These are phyloP conservation scores for Symbiodinium pilosum DNA, from an alignment of 73 alveolate species.

Conservation along the genomic window DNA sequence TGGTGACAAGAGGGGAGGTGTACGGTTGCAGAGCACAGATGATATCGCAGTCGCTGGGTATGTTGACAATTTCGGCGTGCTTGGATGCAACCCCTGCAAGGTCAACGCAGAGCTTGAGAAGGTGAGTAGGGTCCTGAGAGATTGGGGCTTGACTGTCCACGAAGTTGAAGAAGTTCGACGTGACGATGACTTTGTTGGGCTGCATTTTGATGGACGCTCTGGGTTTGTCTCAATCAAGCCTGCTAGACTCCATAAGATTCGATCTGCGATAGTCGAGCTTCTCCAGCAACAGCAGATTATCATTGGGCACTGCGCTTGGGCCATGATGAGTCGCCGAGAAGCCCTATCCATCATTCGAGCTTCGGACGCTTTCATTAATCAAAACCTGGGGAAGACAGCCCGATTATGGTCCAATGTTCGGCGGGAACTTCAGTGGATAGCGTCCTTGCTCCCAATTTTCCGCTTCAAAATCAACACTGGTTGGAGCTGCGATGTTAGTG, in stretches of 20 bases:
- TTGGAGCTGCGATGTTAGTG: not conserved
- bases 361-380: not conserved
- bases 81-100: not conserved
- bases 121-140: not conserved
- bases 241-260: not conserved
- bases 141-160: conserved; percentile 22
- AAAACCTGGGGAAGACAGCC: not conserved
- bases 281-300: not conserved
- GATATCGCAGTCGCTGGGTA: not conserved
- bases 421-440: not conserved
- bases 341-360: not conserved
- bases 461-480: not conserved
- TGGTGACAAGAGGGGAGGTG: not conserved
- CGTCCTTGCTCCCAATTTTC: not conserved
- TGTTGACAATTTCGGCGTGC: conserved; percentile 36
- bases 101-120: not conserved
- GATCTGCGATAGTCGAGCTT: not conserved
- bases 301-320: conserved; percentile 15
- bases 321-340: not conserved
- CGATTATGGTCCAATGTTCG: conserved; percentile 3
- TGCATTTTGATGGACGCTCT: not conserved
- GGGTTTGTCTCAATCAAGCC: not conserved
- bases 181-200: not conserved
- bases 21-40: not conserved
- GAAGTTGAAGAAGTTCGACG: not conserved